Conservation (phyloP, 768 basidiomycete genomes). For the Harrya chromipes region DNA sequence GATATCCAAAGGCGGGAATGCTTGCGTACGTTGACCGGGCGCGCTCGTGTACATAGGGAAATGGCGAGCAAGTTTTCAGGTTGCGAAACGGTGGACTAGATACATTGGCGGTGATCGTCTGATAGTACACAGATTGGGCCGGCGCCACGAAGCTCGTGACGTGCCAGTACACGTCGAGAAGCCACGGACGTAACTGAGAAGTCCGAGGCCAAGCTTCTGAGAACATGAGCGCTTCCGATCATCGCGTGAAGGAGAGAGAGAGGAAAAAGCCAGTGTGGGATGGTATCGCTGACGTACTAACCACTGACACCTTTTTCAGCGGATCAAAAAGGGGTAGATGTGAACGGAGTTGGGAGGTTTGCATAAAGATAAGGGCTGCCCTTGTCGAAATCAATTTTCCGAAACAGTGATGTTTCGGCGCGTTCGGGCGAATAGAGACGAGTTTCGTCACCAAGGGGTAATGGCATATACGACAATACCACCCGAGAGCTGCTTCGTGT, state of each 20-base stretch:
- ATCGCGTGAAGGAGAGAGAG: slow-evolving; percentile 21
- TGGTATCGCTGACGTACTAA: slow-evolving; percentile 15
- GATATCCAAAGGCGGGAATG: slow-evolving; percentile 22
- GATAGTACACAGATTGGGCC: slow-evolving; percentile 15
- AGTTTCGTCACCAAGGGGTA: slow-evolving; percentile 1
- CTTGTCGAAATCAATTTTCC: slow-evolving; percentile 12
- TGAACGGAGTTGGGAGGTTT: slow-evolving; percentile 8
- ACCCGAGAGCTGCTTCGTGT: not conserved
- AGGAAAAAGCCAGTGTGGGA: slow-evolving; percentile 5
- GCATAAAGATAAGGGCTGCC: slow-evolving; percentile 20
- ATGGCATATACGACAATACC: slow-evolving; percentile 1
- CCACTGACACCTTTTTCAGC: slow-evolving; percentile 15
- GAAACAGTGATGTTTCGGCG: slow-evolving; percentile 11
- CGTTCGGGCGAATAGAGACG: slow-evolving; percentile 1
- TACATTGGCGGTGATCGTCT: slow-evolving; percentile 22
- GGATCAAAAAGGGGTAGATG: slow-evolving; percentile 17
- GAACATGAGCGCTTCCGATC: slow-evolving; percentile 27
- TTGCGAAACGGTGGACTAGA: slow-evolving; percentile 8
- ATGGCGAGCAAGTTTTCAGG: slow-evolving; percentile 10
- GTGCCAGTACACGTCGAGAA: slow-evolving; percentile 24
- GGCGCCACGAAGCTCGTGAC: slow-evolving; percentile 31
- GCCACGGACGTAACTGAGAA: slow-evolving; percentile 33
- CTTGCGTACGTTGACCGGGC: slow-evolving; percentile 18
- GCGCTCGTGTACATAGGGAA: slow-evolving; percentile 16
- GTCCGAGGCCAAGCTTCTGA: slow-evolving; percentile 33